phyloP scores from a whole-genome alignment of 257 asterid genomes.

The Coffea eugenioides region DNA sequence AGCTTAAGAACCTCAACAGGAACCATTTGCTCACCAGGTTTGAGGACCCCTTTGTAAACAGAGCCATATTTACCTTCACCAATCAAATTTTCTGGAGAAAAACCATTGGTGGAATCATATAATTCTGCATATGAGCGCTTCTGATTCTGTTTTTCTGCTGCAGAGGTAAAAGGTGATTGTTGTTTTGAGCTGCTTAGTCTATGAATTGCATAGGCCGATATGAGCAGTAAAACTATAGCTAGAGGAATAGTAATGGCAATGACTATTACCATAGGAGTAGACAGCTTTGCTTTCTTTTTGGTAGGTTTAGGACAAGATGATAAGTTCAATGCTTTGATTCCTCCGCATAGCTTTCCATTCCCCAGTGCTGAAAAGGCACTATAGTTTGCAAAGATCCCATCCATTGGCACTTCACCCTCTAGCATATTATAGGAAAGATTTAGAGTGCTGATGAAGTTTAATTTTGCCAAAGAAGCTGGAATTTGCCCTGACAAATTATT shows the following conservation, averaged over 20 bases:
- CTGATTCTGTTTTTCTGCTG: background rate
- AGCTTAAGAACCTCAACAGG: conserved; percentile 36
- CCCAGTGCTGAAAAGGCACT: conserved; percentile 22
- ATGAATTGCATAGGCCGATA: conserved; percentile 6
- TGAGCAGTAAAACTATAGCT: conserved; percentile 6
- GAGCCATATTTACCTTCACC: conserved; percentile 33
- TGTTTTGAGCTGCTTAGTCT: conserved; percentile 1
- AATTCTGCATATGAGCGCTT: conserved; percentile 24
- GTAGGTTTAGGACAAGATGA: conserved; percentile 3
- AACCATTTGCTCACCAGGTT: conserved; percentile 14
- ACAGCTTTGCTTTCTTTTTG: conserved; percentile 9
- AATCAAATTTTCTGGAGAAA: conserved; percentile 32
- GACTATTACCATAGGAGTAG: conserved; percentile 9
- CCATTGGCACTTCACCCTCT: conserved; percentile 33
- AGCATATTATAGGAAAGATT: conserved; percentile 34
- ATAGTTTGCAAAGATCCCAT: conserved; percentile 25
- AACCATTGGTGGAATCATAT: conserved; percentile 22
- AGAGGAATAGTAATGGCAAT: conserved; percentile 18
- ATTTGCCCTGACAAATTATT: conserved; percentile 32
- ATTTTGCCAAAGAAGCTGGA: conserved; percentile 23
- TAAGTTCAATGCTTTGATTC: conserved; percentile 16
- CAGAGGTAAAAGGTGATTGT: conserved; percentile 3
- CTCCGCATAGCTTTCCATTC: conserved; percentile 31
- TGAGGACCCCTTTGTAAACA: conserved; percentile 20
- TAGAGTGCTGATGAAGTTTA: conserved; percentile 18